A percentile compares a stretch with the other conserved stretches of the same genome.
phyloP scores from a whole-genome alignment of 352 stramenopile genomes.

The Globisporangium mamillatum region DNA sequence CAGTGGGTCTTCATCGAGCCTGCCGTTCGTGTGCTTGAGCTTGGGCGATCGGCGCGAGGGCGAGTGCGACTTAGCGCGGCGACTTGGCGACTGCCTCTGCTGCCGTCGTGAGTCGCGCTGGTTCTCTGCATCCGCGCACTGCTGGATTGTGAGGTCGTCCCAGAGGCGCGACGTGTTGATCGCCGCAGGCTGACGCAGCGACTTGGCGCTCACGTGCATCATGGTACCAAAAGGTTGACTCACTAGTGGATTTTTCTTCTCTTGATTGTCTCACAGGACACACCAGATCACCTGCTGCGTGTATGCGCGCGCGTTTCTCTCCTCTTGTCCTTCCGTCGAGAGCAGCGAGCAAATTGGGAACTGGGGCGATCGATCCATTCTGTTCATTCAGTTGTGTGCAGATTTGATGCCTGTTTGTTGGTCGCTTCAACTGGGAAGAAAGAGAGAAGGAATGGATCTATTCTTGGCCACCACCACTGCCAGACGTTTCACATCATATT shows the following conservation, averaged over 20 bases:
- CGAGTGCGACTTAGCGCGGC: slow-evolving; percentile 24
- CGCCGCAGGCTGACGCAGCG: neutral
- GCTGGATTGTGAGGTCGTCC: neutral
- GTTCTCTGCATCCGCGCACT: neutral
- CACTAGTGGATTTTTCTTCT: neutral
- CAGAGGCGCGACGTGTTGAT: slow-evolving; percentile 11
- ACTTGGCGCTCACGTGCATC: neutral
- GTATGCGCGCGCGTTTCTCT: neutral
- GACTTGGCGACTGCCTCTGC: neutral
- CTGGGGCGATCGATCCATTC: neutral
- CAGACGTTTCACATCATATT: neutral
- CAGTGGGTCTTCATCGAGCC: slow-evolving; percentile 14
- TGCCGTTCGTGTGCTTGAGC: slow-evolving; percentile 29
- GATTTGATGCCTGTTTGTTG: neutral
- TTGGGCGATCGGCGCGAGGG: slow-evolving; percentile 26
- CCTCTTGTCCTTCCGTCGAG: neutral
- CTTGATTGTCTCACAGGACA: neutral
- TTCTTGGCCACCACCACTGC: neutral
- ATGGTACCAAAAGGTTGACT: neutral
- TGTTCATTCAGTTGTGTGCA: neutral
- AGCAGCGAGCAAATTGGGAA: neutral
- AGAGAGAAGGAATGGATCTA: neutral
- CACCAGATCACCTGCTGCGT: neutral
- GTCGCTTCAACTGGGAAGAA: neutral
- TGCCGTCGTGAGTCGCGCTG: neutral